Percentiles rank a stretch among this genome's conserved stretches.
These are phyloP conservation scores for Ceratobasidium sp. DNA, from an alignment of 1,284 basidiomycete genomes.

Conservation along the genomic window DNA sequence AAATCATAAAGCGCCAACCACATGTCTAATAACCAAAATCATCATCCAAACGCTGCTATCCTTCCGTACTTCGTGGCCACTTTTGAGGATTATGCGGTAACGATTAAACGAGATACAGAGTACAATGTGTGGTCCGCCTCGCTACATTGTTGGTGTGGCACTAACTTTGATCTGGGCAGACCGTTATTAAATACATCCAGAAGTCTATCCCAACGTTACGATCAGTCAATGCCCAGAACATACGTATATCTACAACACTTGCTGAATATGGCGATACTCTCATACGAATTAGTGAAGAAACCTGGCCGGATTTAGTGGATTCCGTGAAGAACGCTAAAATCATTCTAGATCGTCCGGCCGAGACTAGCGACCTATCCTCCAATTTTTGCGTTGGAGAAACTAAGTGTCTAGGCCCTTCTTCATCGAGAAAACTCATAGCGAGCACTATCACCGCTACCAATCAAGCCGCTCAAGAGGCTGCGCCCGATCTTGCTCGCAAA, in stretches of 20 bases:
- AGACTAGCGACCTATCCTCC: not conserved
- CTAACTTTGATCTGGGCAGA: not conserved
- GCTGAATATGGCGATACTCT: not conserved
- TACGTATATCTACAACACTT: not conserved
- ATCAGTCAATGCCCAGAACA: not conserved
- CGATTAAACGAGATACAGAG: slow-evolving; percentile 6
- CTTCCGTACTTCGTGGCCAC: slow-evolving; percentile 19
- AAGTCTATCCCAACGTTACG: not conserved
- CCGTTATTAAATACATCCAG: not conserved
- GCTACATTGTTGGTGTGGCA: not conserved
- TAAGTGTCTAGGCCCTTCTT: not conserved
- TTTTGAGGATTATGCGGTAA: not conserved
- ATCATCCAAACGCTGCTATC: not conserved
- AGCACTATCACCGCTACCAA: not conserved
- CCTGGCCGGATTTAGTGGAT: slow-evolving; percentile 1
- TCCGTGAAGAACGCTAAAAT: not conserved
- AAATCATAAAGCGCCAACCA: no score
- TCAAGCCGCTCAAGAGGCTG: not conserved
- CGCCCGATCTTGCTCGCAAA: not conserved
- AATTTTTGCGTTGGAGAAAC: not conserved
- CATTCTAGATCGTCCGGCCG: not conserved
- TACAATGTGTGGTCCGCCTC: not conserved
- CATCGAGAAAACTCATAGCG: not conserved
- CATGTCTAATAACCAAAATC: not conserved
- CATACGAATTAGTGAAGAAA: slow-evolving; percentile 20